Evolutionary conservation across 2,329 filamentous ascomycete genomes (phyloP), one percentile per base, ranked within the genome.

Genomic region (Curvularia hawaiiensis): DNA sequence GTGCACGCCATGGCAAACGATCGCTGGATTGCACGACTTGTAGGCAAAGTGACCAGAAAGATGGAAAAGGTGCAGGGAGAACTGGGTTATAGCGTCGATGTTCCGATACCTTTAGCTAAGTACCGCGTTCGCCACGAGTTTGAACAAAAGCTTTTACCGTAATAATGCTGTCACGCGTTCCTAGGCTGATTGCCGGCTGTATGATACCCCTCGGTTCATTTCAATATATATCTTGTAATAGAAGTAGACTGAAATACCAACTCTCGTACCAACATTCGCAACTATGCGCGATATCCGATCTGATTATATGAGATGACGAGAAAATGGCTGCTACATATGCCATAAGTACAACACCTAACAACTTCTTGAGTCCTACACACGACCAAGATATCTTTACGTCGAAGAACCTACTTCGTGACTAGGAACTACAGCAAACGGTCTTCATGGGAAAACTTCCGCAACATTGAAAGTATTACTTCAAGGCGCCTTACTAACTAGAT

Each of bases 11-110:
- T 83, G 35, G 79, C 81, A 4, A 84, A 84, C 62, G 83, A 85
- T 64, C 73, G 80, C 20, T 84, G 82, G 82, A 83, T 85, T 63
- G 82, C 82, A 35, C 81, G 79, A 65, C 64, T 84, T 61, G 80
- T 84, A 0, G 82, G 83, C 4, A 83, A 81, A 59, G 71, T 82
- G 4, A 81, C 80, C 55, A 74, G 71, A 58, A 82, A 80, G 65
- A 56, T 84, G 50, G 81, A 83, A 68, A 77, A 74, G 24, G 79
- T 78, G 33, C 78, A 80, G 56, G 82, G 82, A 0, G 82, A 84
- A 67, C 67, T 82, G 1, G 82, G 82, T 1, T 84, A 84, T 60
- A 79, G 77, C 50, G 80, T 78, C 2, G 75, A 78, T 22, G 76
- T 84, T 22, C 78, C 81, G 0, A 74, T 84, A 14, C 56, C 73